Evolutionary conservation across 2,329 filamentous ascomycete genomes (phyloP), one percentile per base, ranked within the genome.

Genomic region (Hypoxylon sp.): DNA sequence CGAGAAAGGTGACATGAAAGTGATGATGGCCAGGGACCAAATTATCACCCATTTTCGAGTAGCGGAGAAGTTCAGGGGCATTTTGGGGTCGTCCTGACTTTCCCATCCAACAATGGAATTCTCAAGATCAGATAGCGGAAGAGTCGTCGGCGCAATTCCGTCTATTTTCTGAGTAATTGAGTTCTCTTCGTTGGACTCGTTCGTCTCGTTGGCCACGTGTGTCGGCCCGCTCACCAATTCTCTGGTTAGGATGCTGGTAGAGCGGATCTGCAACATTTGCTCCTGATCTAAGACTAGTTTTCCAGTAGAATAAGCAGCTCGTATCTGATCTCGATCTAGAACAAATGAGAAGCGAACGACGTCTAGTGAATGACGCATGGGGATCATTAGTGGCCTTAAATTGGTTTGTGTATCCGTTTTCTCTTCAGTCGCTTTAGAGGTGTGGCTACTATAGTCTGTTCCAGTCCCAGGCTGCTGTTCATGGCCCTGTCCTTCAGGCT

Each of bases 1-100:
- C 0, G 88, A 87, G 25, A 91, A 86, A 0, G 89, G 88, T 0
- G 89, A 90, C 74, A 91, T 86, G 69, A 91, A 86, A 7, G 89
- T 90, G 74, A 90, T 90, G 67, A 81, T 79, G 0, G 87, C 84
- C 19, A 91, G 83, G 17, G 87, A 82, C 51, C 82, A 76, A 5
- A 86, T 84, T 36, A 86, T 83, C 17, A 83, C 75, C 88, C 88
- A 90, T 79, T 90, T 90, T 71, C 83, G 85, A 17, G 76, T 75
- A 5, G 71, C 73, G 1, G 83, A 69, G 79, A 90, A 89, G 76
- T 90, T 90, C 71, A 88, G 81, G 1, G 88, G 88, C 77, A 87
- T 86, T 2, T 79, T 78, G 0, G 86, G 86, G 73, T 90, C 88
- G 59, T 85, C 82, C 72, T 87, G 85, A 38, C 81, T 76, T 2